phyloP scores from a whole-genome alignment of 192 early-diverging fungal genomes.

The Dissophora globulifera region DNA sequence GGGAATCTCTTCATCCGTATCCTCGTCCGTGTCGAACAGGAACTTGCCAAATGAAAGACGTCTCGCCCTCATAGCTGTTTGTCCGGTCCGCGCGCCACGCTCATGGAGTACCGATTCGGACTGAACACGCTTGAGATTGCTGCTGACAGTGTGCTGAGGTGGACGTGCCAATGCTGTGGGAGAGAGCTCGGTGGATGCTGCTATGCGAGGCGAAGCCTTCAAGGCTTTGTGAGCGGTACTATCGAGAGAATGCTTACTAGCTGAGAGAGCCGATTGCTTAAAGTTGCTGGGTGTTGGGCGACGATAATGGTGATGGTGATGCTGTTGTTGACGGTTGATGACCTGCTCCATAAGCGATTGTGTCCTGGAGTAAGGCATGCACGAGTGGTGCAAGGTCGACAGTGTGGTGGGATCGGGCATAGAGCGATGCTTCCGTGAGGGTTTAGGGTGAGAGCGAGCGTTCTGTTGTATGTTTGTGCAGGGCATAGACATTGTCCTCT shows the following conservation, averaged over 20 bases:
- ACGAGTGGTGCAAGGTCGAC: not conserved
- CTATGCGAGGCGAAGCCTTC: not conserved
- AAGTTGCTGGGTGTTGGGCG: slow-evolving; percentile 34
- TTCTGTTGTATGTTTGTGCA: slow-evolving; percentile 3
- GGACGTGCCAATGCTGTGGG: slow-evolving; percentile 25
- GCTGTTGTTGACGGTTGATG: slow-evolving; percentile 34
- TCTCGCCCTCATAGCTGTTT: slow-evolving; percentile 41
- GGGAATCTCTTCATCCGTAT: slow-evolving; percentile 21
- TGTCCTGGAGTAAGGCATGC: slow-evolving; percentile 18
- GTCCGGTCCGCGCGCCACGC: slow-evolving; percentile 7
- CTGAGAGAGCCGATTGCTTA: slow-evolving; percentile 39
- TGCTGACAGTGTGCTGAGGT: slow-evolving; percentile 19
- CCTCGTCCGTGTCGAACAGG: slow-evolving; percentile 33
- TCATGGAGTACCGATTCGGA: slow-evolving; percentile 14
- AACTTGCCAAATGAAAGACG: slow-evolving; percentile 37
- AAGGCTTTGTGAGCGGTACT: slow-evolving; percentile 8
- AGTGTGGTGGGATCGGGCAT: slow-evolving; percentile 11
- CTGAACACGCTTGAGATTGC: slow-evolving; percentile 25
- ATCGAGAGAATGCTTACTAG: slow-evolving; percentile 15
- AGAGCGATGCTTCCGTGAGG: slow-evolving; percentile 13
- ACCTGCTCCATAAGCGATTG: slow-evolving; percentile 50
- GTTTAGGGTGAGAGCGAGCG: slow-evolving; percentile 3
- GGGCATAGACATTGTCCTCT: slow-evolving; percentile 26
- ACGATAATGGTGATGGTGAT: slow-evolving; percentile 2
- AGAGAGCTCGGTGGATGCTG: slow-evolving; percentile 3